These are phyloP conservation scores for Haplosporangium sp. DNA, from an alignment of 371 early-diverging fungal genomes.

Conservation along the genomic window DNA sequence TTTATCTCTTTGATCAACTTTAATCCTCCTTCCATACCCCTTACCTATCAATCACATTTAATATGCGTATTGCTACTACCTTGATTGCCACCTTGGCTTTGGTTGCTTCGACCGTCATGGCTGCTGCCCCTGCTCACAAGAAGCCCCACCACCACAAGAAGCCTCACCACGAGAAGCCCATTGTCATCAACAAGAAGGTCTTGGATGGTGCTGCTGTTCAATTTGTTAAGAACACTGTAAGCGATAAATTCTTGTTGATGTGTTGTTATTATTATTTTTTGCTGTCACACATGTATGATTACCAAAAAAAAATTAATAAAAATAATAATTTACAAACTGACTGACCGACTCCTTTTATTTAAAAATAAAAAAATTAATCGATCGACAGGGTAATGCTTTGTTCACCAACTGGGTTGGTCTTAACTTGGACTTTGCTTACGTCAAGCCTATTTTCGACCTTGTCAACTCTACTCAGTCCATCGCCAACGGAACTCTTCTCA, in stretches of 20 bases:
- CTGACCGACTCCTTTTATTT: too few species aligned
- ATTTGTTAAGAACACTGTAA: conserved; percentile 63
- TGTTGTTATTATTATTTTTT: not conserved
- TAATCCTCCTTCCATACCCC: too few species aligned
- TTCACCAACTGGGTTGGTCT: conserved; percentile 71
- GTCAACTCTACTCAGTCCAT: conserved; percentile 62
- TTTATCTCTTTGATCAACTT: too few species aligned
- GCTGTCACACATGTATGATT: too few species aligned
- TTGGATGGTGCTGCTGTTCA: conserved; percentile 60
- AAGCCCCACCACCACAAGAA: conserved; percentile 13
- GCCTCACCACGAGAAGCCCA: conserved; percentile 20
- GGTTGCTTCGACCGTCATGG: conserved; percentile 46
- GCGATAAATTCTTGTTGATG: not conserved
- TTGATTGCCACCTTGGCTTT: conserved; percentile 48
- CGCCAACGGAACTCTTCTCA: conserved; percentile 58
- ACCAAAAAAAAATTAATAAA: not conserved
- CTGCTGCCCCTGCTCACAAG: conserved; percentile 13
- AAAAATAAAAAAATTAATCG: too few species aligned
- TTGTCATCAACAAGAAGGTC: conserved; percentile 58
- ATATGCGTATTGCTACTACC: conserved; percentile 40
- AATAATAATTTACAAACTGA: too few species aligned
- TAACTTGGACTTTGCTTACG: conserved; percentile 68
- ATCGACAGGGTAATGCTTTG: conserved; percentile 29
- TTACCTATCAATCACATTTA: not conserved
- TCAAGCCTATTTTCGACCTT: conserved; percentile 64